phyloP scores from a whole-genome alignment of 2,329 filamentous ascomycete genomes.

The Alternaria sp. region DNA sequence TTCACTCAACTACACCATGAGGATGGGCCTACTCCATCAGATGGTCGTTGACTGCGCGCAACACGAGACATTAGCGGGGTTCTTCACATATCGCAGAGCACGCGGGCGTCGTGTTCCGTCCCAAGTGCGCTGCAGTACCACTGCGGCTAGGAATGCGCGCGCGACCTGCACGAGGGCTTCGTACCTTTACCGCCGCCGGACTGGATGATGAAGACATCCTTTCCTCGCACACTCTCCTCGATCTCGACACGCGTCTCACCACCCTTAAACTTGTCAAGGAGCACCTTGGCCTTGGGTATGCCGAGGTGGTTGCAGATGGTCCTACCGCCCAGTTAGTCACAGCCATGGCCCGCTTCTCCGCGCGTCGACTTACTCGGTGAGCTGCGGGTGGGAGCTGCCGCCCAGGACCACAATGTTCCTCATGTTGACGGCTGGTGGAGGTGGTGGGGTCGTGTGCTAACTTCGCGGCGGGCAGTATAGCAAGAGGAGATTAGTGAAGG shows the following conservation, averaged over 20 bases:
- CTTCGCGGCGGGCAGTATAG: conserved; percentile 15
- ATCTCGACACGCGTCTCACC: conserved; percentile 97
- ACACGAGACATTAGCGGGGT: conserved; percentile 21
- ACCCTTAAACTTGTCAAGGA: conserved; percentile 90
- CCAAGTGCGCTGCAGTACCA: conserved; percentile 2
- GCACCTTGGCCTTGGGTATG: conserved; percentile 81
- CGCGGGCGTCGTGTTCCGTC: not conserved
- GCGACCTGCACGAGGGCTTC: not conserved
- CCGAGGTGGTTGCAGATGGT: conserved; percentile 88
- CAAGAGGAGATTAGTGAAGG: conserved; percentile 3
- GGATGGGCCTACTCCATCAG: conserved; percentile 71
- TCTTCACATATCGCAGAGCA: conserved; percentile 1
- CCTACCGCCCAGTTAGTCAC: conserved; percentile 22
- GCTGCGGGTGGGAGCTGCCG: conserved; percentile 87
- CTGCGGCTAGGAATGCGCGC: not conserved
- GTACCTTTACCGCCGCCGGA: conserved; percentile 77
- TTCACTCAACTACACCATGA: conserved; percentile 29
- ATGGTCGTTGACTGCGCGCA: conserved; percentile 79
- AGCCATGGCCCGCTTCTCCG: not conserved
- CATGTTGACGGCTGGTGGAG: conserved; percentile 68
- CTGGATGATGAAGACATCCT: conserved; percentile 97
- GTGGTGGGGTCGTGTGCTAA: not conserved
- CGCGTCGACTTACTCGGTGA: conserved; percentile 65
- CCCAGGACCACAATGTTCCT: conserved; percentile 94
- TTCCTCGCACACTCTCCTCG: conserved; percentile 92